phyloP scores from a whole-genome alignment of 2,329 filamentous ascomycete species.

The Phaeosphaeriaceae sp. region DNA sequence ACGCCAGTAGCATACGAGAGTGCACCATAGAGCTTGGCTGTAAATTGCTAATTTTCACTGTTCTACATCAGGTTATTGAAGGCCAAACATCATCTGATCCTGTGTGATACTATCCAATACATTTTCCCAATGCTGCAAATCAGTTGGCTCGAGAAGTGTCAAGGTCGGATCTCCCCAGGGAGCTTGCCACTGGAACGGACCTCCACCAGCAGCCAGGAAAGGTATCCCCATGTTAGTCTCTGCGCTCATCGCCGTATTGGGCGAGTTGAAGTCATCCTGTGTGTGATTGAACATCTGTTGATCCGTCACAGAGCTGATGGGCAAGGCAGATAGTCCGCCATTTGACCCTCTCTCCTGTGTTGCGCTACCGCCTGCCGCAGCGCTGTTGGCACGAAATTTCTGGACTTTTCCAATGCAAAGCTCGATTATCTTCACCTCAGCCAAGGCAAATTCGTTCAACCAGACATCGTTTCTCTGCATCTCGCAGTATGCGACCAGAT shows the following conservation, averaged over 20 bases:
- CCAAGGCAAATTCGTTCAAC: not conserved
- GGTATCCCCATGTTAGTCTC: not conserved
- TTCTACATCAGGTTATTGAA: not conserved
- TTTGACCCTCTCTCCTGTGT: not conserved
- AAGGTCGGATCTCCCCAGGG: not conserved
- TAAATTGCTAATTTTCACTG: not conserved
- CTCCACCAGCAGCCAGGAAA: not conserved
- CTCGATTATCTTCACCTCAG: not conserved
- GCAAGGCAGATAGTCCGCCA: not conserved
- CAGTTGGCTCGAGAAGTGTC: not conserved
- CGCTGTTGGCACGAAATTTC: not conserved
- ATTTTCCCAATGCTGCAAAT: not conserved
- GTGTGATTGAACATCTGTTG: not conserved
- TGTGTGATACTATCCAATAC: not conserved
- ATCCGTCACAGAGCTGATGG: not conserved
- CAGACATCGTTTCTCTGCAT: not conserved
- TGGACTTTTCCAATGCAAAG: not conserved
- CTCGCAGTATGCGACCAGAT: not conserved
- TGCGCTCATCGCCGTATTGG: not conserved
- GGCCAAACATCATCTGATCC: not conserved
- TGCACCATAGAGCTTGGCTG: not conserved
- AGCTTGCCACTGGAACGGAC: not conserved
- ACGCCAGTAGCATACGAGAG: not conserved
- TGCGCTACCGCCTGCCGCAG: too few relatives aligned
- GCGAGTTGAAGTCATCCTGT: not conserved